Percentiles rank a stretch among this genome's conserved stretches.
Evolutionary conservation across 2,329 filamentous ascomycete species (phyloP).

Genomic region (Alternaria gansuensis): DNA sequence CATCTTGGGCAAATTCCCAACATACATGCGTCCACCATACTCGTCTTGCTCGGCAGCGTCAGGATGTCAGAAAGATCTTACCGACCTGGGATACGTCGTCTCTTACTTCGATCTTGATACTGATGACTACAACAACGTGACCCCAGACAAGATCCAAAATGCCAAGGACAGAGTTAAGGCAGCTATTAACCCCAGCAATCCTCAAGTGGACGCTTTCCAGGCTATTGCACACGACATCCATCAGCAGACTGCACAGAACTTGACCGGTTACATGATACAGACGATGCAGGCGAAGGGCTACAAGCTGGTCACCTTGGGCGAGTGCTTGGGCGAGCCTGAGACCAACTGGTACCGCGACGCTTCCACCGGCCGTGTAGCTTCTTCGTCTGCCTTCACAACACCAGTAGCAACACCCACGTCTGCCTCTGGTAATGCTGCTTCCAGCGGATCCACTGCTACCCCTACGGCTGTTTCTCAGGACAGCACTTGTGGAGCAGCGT

Average conservation of each 20-base stretch:
- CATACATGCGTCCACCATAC: constrained; percentile 62
- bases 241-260: constrained; percentile 54
- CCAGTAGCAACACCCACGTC: constrained; percentile 31
- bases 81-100: constrained; percentile 65
- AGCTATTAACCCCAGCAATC: constrained; percentile 49
- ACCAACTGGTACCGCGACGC: constrained; percentile 58
- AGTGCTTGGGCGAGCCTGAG: constrained; percentile 56
- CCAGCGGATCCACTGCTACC: constrained; percentile 15
- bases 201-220: constrained; percentile 53
- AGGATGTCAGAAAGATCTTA: constrained; percentile 48
- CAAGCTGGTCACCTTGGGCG: constrained; percentile 56
- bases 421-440: constrained; percentile 16
- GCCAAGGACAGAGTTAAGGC: constrained; percentile 53
- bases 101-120: constrained; percentile 69
- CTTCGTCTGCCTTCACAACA: constrained; percentile 20
- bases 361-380: constrained; percentile 21
- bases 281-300: constrained; percentile 50
- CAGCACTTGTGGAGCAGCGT: constrained; percentile 30
- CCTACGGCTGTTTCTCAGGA: constrained; percentile 22
- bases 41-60: constrained; percentile 56
- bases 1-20: constrained; percentile 64
- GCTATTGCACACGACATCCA: constrained; percentile 63
- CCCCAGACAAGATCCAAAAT: constrained; percentile 43
- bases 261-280: constrained; percentile 56
- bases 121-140: constrained; percentile 53